phyloP scores from a whole-genome alignment of 257 asterid species.

The Solanum peruvianum region DNA sequence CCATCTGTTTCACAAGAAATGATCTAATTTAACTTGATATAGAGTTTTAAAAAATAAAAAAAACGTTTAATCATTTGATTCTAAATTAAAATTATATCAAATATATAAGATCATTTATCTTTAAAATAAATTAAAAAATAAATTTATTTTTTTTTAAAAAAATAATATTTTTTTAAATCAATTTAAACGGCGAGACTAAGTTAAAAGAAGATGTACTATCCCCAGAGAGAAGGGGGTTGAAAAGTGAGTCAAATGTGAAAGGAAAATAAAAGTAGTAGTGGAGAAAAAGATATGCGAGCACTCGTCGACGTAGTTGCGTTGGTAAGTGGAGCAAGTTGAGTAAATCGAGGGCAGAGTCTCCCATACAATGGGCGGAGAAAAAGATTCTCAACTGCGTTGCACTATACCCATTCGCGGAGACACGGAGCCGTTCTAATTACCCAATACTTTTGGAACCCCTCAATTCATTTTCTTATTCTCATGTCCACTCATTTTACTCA shows the following conservation, averaged over 20 bases:
- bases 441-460: slow-evolving; percentile 48
- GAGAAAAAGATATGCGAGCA: neutral
- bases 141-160: too few species aligned
- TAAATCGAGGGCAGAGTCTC: neutral
- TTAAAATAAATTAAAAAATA: too few species aligned
- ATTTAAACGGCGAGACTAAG: too few species aligned
- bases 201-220: too few species aligned
- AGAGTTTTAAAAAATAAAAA: too few species aligned
- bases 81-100: too few species aligned
- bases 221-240: neutral
- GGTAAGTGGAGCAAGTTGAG: neutral
- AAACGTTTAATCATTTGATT: accelerated
- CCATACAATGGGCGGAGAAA: slow-evolving; percentile 13
- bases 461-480: neutral
- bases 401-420: slow-evolving; percentile 42
- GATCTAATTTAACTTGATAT: accelerated
- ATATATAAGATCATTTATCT: too few species aligned
- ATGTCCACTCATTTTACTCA: slow-evolving; percentile 6
- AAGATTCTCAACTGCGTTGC: neutral
- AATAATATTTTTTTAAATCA: too few species aligned
- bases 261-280: neutral
- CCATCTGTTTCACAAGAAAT: too few species aligned
- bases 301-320: neutral
- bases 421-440: slow-evolving; percentile 54
- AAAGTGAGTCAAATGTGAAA: neutral